Evolutionary conservation across 768 basidiomycete genomes (phyloP), one percentile per base, ranked within the genome.

Genomic region (Nevesoporus exiguus): DNA sequence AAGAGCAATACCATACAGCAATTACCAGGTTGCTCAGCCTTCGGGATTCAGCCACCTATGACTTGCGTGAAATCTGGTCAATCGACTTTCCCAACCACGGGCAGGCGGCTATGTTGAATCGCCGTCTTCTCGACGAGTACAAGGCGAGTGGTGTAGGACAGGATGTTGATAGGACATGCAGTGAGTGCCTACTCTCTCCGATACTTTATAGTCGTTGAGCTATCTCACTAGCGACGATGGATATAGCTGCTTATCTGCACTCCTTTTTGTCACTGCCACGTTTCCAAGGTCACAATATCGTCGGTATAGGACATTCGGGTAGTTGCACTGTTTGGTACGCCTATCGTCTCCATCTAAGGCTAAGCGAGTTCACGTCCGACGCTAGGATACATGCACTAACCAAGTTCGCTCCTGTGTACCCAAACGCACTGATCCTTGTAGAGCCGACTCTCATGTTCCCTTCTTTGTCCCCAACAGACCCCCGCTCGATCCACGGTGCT

Each of bases 1-100:
- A 71, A 45, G 68, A 70, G 55, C 51, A 61, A 31, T 72, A 67
- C 40, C 65, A 71, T 19, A 41, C 55, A 4, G 14, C 56, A 31
- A 52, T 71, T 13, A 43, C 49, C 7, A 55, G 57, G 7, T 22
- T 70, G 7, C 60, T 71, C 36, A 37, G 37, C 29, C 52, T 55
- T 44, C 45, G 45, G 11, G 40, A 54, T 19, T 42, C 17, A 7
- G 54, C 58, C 4, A 50, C 57, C 3, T 66, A 61, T 31, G 57
- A 50, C 25, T 62, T 72, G 19, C 60, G 63, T 3, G 71, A 72
- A 42, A 63, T 73, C 51, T 72, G 71, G 71, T 62, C 66, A 3
- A 55, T 73, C 3, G 72, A 73, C 47, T 61, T 71, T 50, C 73
- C 71, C 1, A 73, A 73, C 47, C 72, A 73, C 30, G 72, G 73